Evolutionary conservation across 306 rosid genomes (phyloP).

Genomic region (Pyrus betulifolia): DNA sequence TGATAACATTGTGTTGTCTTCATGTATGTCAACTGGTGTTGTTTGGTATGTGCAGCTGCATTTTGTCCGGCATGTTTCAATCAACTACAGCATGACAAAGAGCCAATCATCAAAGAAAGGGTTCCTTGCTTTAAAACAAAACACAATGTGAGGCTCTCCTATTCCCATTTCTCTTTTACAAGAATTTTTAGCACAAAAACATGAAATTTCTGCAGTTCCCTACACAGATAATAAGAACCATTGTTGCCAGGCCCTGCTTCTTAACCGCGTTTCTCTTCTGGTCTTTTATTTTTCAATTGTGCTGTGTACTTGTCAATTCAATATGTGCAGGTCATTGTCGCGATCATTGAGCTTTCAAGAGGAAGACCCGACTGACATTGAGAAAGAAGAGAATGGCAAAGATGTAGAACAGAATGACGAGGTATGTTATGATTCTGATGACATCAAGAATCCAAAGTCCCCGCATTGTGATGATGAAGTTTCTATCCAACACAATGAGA

Average conservation of each 20-base stretch:
- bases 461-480: conserved; percentile 19
- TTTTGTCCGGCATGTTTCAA: conserved; percentile 60
- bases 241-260: background rate
- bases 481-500: conserved; percentile 3
- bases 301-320: background rate
- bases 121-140: conserved; percentile 20
- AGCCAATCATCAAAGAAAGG: conserved; percentile 33
- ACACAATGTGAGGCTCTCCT: conserved; percentile 30
- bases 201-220: background rate
- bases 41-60: conserved; percentile 48
- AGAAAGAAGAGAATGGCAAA: background rate
- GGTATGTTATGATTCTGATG: conserved; percentile 20
- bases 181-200: background rate
- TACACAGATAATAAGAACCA: conserved; percentile 4
- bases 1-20: background rate
- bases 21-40: conserved; percentile 8
- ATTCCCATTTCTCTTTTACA: background rate
- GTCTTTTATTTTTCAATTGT: background rate
- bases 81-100: conserved; percentile 33
- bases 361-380: conserved; percentile 9
- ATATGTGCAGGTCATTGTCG: conserved; percentile 38
- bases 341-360: conserved; percentile 18
- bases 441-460: conserved; percentile 42
- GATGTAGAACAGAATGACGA: conserved; percentile 16
- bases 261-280: background rate